Evolutionary conservation across 495 filamentous ascomycete species (phyloP), one percentile per base, ranked within the genome.

Genomic region (Aspergillus indologenus): DNA sequence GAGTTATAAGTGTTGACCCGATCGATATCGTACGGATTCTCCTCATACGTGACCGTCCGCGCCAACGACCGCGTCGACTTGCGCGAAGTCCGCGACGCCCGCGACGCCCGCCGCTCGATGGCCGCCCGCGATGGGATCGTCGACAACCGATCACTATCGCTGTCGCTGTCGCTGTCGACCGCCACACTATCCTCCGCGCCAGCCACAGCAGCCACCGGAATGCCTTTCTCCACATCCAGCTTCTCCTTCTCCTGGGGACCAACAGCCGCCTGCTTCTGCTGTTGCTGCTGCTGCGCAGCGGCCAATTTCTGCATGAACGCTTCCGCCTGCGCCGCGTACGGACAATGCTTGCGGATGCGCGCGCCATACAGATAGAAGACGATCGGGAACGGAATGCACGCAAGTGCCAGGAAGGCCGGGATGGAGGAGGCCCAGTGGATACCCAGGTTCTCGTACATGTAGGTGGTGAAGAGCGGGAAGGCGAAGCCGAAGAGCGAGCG

Each of bases 401-500:
- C 48, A 11, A 51, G 15, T 1, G 48, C 17, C 48, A 51, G 23
- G 48, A 51, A 51, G 1, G 48, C 48, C 11, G 48, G 48, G 22
- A 51, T 51, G 22, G 48, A 51, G 2, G 48, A 51, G 19, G 48
- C 48, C 48, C 48, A 51, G 48, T 51, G 48, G 23, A 51, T 51
- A 18, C 48, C 48, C 24, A 51, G 48, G 24, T 51, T 51, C 15
- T 51, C 23, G 23, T 29, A 51, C 48, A 51, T 51, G 24, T 51
- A 51, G 2, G 48, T 51, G 6, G 48, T 51, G 15, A 51, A 51
- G 23, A 51, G 23, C 7, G 48, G 48, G 48, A 51, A 51, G 5
- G 48, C 48, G 5, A 51, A 51, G 15, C 48, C 48, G 48, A 51
- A 51, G 7, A 51, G 48, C 24, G 48, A 51, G 23, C 48, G 48